These are phyloP conservation scores for Pseudoneurospora amorphoporcata DNA, from an alignment of 495 filamentous ascomycete species.

Conservation along the genomic window DNA sequence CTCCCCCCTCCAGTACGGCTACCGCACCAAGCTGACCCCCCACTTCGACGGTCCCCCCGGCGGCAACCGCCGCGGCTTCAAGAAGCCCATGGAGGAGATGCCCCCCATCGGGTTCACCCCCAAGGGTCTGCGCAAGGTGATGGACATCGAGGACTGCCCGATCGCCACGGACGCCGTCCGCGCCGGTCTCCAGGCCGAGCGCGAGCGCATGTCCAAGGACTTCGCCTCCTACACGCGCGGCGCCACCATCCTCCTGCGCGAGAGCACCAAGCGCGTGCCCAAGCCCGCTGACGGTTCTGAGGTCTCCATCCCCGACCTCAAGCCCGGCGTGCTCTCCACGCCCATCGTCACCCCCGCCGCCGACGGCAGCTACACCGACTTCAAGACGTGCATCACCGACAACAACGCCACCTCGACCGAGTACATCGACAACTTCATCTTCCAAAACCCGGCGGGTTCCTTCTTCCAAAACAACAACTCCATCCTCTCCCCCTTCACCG, in stretches of 20 bases:
- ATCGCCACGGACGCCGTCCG: conserved; percentile 82
- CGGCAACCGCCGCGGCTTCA: conserved; percentile 26
- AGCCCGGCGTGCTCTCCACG: conserved; percentile 8
- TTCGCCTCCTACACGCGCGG: conserved; percentile 64
- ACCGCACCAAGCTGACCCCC: conserved; percentile 92
- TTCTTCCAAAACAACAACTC: conserved; percentile 99
- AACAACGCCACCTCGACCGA: conserved; percentile 70
- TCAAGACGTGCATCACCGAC: conserved; percentile 80
- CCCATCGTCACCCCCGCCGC: conserved; percentile 21
- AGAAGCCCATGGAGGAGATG: conserved; percentile 37
- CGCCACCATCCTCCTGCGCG: conserved; percentile 80
- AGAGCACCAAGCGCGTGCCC: conserved; percentile 62
- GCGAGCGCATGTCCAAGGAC: conserved; percentile 58
- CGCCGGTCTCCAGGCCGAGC: conserved; percentile 61
- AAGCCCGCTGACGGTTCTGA: conserved; percentile 31
- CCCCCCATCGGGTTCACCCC: conserved; percentile 86
- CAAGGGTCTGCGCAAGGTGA: conserved; percentile 58
- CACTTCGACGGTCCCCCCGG: conserved; percentile 71
- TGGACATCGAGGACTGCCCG: conserved; percentile 97
- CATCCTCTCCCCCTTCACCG: conserved; percentile 82
- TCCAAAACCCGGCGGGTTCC: conserved; percentile 78
- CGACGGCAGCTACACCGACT: conserved; percentile 47
- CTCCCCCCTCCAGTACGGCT: conserved; percentile 80
- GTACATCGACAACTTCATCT: conserved; percentile 75
- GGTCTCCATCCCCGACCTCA: conserved; percentile 6